phyloP scores from a whole-genome alignment of 2,329 filamentous ascomycete species.

The Cryphonectria parasitica region DNA sequence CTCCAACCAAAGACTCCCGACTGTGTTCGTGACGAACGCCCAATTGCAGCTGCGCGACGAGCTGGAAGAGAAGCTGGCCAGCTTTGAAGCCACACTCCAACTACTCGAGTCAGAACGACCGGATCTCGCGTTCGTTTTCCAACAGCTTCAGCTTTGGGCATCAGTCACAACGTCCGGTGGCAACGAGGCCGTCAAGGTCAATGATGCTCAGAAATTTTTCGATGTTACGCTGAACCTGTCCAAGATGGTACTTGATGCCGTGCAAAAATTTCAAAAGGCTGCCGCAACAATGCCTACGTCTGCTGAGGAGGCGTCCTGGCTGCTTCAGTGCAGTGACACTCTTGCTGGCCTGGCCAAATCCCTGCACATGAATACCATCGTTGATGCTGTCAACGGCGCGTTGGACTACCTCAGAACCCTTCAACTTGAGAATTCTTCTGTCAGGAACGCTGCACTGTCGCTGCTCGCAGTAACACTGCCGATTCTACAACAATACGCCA shows the following conservation, averaged over 20 bases:
- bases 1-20: slow-evolving; percentile 53
- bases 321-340: slow-evolving; percentile 59
- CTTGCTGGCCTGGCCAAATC: slow-evolving; percentile 59
- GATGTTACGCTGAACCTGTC: slow-evolving; percentile 65
- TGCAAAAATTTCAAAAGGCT: slow-evolving; percentile 71
- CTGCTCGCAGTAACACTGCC: slow-evolving; percentile 68
- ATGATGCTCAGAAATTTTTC: slow-evolving; percentile 53
- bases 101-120: slow-evolving; percentile 52
- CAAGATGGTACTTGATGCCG: slow-evolving; percentile 76
- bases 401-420: slow-evolving; percentile 42
- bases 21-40: slow-evolving; percentile 49
- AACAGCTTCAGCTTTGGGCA: slow-evolving; percentile 70
- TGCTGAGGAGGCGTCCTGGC: slow-evolving; percentile 65
- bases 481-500: slow-evolving; percentile 73
- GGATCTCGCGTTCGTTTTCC: slow-evolving; percentile 65
- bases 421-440: slow-evolving; percentile 43
- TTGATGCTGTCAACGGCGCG: slow-evolving; percentile 44
- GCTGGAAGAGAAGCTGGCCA: slow-evolving; percentile 42
- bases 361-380: slow-evolving; percentile 63
- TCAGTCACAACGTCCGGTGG: slow-evolving; percentile 33
- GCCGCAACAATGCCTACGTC: slow-evolving; percentile 59
- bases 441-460: slow-evolving; percentile 54
- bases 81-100: slow-evolving; percentile 47
- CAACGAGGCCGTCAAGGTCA: slow-evolving; percentile 22
- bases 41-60: slow-evolving; percentile 41